Evolutionary conservation across 1,139 yeast species (phyloP).

Genomic region (Yamadazyma dendronema): DNA sequence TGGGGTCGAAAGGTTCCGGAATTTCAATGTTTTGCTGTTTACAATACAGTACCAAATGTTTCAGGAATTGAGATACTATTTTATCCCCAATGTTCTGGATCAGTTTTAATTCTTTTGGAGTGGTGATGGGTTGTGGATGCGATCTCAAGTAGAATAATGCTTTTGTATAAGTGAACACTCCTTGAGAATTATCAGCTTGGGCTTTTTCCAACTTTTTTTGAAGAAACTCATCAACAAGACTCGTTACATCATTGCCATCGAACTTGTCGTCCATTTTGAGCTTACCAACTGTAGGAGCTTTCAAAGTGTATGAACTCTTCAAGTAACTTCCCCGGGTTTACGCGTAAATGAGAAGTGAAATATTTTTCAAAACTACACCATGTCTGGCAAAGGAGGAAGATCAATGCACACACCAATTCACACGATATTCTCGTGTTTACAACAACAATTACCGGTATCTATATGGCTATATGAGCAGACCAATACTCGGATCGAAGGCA

Average conservation of each 20-base stretch:
- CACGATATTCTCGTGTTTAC: slow-evolving; percentile 81
- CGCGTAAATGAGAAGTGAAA: not conserved
- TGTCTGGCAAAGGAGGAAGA: slow-evolving; percentile 12
- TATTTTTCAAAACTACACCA: not conserved
- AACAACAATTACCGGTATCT: slow-evolving; percentile 74
- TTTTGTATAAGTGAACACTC: slow-evolving; percentile 44
- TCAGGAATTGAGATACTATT: slow-evolving; percentile 47
- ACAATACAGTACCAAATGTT: slow-evolving; percentile 47
- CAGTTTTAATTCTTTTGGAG: slow-evolving; percentile 50
- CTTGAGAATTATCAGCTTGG: slow-evolving; percentile 38
- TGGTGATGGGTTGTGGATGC: slow-evolving; percentile 40
- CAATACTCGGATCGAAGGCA: slow-evolving; percentile 75
- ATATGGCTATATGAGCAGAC: slow-evolving; percentile 91
- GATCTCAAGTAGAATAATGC: slow-evolving; percentile 48
- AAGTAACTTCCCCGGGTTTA: not conserved
- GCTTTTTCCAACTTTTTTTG: slow-evolving; percentile 46
- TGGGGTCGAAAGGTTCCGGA: slow-evolving; percentile 37
- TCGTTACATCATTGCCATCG: slow-evolving; percentile 12
- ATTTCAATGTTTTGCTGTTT: slow-evolving; percentile 32
- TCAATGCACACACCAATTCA: slow-evolving; percentile 85
- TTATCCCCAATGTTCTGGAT: slow-evolving; percentile 64
- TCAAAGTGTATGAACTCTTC: too few species aligned
- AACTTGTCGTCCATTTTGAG: not conserved
- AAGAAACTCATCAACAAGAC: slow-evolving; percentile 51
- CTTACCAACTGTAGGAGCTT: too few species aligned